Conservation (phyloP, 2,329 filamentous ascomycete species). For the Zasmidium citrigriseum region DNA sequence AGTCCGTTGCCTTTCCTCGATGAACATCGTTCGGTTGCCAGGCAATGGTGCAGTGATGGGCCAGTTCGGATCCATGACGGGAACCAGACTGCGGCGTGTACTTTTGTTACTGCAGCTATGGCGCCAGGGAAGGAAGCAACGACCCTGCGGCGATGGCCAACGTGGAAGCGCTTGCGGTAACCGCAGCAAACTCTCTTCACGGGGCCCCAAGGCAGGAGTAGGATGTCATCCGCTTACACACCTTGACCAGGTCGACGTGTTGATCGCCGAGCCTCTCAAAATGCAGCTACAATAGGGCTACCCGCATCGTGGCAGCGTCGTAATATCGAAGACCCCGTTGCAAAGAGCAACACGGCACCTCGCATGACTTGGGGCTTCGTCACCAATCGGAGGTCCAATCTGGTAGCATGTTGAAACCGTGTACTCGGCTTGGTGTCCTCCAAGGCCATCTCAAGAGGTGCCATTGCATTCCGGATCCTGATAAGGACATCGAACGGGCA, state of each 20-base stretch:
- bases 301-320: not conserved
- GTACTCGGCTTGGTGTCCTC: not conserved
- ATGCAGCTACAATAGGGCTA: not conserved
- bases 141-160: not conserved
- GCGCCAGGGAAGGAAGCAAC: not conserved
- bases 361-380: not conserved
- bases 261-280: not conserved
- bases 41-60: no score
- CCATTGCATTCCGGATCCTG: slow-evolving; percentile 2
- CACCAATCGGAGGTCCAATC: not conserved
- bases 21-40: not conserved
- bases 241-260: not conserved
- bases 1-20: not conserved
- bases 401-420: not conserved
- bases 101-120: not conserved
- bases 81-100: not conserved
- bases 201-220: not conserved
- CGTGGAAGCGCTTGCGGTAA: not conserved
- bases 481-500: slow-evolving; percentile 1
- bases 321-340: not conserved
- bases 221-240: not conserved
- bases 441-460: not conserved
- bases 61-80: not conserved
- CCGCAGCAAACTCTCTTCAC: not conserved
- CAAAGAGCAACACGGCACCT: slow-evolving; percentile 4